Percentiles rank a stretch among this genome's conserved stretches.
phyloP scores from a whole-genome alignment of 345 rosid genomes.

The Arabidopsis suecica region DNA sequence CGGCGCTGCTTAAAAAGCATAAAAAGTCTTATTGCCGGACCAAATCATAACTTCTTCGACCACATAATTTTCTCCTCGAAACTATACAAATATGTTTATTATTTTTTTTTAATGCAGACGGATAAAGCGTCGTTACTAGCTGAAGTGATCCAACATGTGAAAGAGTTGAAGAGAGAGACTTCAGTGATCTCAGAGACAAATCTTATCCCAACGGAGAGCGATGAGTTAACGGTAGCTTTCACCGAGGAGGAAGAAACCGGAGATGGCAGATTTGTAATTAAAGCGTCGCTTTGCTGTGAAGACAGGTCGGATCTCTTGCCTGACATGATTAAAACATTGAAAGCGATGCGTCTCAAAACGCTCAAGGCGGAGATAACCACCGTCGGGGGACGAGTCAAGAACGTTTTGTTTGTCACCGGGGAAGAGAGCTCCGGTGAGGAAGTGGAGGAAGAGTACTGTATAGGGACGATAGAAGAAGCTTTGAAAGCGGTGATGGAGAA shows the following conservation, averaged over 20 bases:
- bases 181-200: constrained; percentile 80
- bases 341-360: constrained; percentile 76
- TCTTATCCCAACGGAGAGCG: constrained; percentile 80
- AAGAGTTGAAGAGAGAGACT: constrained; percentile 85
- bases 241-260: constrained; percentile 54
- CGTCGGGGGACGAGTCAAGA: constrained; percentile 90
- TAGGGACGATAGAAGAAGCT: constrained; percentile 89
- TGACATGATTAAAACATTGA: constrained; percentile 83
- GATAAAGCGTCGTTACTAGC: constrained; percentile 98
- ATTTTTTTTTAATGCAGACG: constrained; percentile 55
- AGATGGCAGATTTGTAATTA: constrained; percentile 83
- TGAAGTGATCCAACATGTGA: constrained; percentile 97
- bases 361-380: constrained; percentile 95
- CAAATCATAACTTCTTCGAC: constrained; percentile 42
- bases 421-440: constrained; percentile 63
- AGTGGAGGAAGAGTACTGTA: constrained; percentile 56
- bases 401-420: constrained; percentile 85
- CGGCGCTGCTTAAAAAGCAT: constrained; percentile 66
- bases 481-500: constrained; percentile 92
- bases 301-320: constrained; percentile 91
- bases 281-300: constrained; percentile 93
- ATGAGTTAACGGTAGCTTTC: constrained; percentile 84
- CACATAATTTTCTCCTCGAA: constrained; percentile 41
- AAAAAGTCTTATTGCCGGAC: constrained; percentile 59
- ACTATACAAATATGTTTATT: constrained; percentile 16